Conservation (phyloP, 2,329 filamentous ascomycete species). For the Cladosporium sp. region DNA sequence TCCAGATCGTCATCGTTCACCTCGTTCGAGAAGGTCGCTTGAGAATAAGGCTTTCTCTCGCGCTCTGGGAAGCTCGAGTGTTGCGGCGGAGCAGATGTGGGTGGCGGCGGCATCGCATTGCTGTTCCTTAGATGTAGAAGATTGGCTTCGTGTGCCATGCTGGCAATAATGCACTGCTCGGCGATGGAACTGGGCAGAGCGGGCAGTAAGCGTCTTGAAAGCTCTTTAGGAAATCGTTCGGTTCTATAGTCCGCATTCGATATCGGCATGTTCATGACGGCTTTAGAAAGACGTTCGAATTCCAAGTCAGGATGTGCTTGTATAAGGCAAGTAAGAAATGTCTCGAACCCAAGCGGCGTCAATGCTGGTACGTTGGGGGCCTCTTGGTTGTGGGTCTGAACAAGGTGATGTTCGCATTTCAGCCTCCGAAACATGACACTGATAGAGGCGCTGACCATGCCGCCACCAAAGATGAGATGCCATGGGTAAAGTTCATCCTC, state of each 20-base stretch:
- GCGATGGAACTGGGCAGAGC: constrained; percentile 51
- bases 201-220: constrained; percentile 70
- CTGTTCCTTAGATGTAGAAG: constrained; percentile 41
- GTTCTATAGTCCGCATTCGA: constrained; percentile 58
- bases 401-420: constrained; percentile 45
- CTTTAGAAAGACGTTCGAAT: constrained; percentile 62
- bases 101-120: constrained; percentile 31
- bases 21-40: constrained; percentile 24
- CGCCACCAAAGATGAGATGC: constrained; percentile 41
- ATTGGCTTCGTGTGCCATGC: constrained; percentile 34
- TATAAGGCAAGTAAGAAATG: constrained; percentile 68
- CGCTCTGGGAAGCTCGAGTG: constrained; percentile 31
- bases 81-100: constrained; percentile 21
- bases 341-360: constrained; percentile 44
- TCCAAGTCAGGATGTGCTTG: constrained; percentile 73
- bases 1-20: constrained; percentile 35
- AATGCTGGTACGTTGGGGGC: constrained; percentile 41
- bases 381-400: constrained; percentile 40
- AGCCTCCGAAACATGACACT: constrained; percentile 44
- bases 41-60: constrained; percentile 38
- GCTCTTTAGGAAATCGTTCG: constrained; percentile 72
- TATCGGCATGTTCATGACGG: constrained; percentile 68
- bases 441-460: constrained; percentile 37
- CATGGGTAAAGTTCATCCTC: constrained; percentile 65
- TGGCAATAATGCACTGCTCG: constrained; percentile 56